Conservation (phyloP, 2,329 filamentous ascomycete species). For the Aspergillus neotritici region DNA sequence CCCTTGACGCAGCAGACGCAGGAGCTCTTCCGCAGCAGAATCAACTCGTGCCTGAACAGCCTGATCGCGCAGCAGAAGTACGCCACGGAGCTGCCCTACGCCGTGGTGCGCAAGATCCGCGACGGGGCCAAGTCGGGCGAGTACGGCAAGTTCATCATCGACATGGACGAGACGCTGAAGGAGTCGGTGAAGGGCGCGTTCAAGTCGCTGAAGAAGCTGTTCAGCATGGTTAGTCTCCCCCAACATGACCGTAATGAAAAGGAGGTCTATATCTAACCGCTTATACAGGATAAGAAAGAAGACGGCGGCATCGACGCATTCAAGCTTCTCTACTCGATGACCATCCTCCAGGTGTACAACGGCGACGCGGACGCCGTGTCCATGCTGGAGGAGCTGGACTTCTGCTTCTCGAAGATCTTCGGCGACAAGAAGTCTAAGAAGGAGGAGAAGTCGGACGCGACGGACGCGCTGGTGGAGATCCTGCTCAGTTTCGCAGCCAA, state of each 20-base stretch:
- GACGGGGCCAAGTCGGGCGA: conserved; percentile 32
- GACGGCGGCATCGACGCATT: conserved; percentile 55
- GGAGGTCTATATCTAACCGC: conserved; percentile 19
- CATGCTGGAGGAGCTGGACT: conserved; percentile 73
- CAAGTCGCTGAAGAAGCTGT: conserved; percentile 34
- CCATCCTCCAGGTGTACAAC: conserved; percentile 83
- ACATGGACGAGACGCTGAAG: conserved; percentile 42
- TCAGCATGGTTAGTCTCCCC: conserved; percentile 29
- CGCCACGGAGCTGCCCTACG: conserved; percentile 34
- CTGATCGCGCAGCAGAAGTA: conserved; percentile 41
- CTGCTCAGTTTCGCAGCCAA: conserved; percentile 84
- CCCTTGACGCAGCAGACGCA: conserved; percentile 44
- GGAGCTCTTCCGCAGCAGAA: conserved; percentile 49
- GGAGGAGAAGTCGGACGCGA: conserved; percentile 45
- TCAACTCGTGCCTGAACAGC: conserved; percentile 51
- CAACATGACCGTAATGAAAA: background rate
- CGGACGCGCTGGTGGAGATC: conserved; percentile 77
- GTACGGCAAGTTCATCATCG: conserved; percentile 42
- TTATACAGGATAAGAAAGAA: conserved; percentile 49
- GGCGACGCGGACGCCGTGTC: conserved; percentile 80
- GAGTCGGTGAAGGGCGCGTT: conserved; percentile 40
- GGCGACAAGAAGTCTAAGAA: conserved; percentile 49
- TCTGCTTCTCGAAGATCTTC: conserved; percentile 63
- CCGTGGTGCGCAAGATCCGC: conserved; percentile 38
- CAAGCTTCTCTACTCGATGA: conserved; percentile 74